Evolutionary conservation across 805 yeast species (phyloP), one percentile per base, ranked within the genome.

Genomic region (Jamesozyma piceae): DNA sequence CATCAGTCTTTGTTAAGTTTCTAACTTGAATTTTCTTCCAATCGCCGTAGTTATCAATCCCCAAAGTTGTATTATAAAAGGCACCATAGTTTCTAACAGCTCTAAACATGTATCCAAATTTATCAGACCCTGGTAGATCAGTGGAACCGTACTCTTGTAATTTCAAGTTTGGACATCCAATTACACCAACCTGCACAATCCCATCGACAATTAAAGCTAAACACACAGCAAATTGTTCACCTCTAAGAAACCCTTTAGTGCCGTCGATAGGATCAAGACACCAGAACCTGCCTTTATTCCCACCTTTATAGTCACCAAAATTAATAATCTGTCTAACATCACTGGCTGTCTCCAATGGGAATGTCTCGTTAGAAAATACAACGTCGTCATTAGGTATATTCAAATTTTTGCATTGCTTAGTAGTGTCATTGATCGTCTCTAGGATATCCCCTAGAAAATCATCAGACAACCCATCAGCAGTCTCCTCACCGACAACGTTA

Each of bases 261-360:
- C 99, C 99, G 58, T 92, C 99, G 48, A 92, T 89, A 32, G 99
- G 99, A 58, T 92, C 99, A 55, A 92, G 67, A 1, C 97, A 95
- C 99, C 99, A 92, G 59, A 86, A 78, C 47, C 98, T 71, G 20
- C 95, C 95, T 30, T 63, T 68, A 27, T 65, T 51, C 4, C 97
- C 95, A 42, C 97, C 97, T 47, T 71, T 61, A 32, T 83, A 84
- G 55, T 75, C 72, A 38, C 98, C 98, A 46, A 71, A 65, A 58
- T 88, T 95, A 44, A 92, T 83, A 21, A 82, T 71, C 5, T 74
- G 69, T 49, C 74, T 73, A 38, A 90, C 71, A 27, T 74, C 71
- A 1, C 71, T 68, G 27, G 73, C 57, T 3, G 69, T 57, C 10
- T 54, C 47, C 34, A 82, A 65, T n/a, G 64, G 61, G 40, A 44